These are phyloP conservation scores for Malassezia furfur DNA, from an alignment of 1,284 basidiomycete genomes.

Conservation along the genomic window DNA sequence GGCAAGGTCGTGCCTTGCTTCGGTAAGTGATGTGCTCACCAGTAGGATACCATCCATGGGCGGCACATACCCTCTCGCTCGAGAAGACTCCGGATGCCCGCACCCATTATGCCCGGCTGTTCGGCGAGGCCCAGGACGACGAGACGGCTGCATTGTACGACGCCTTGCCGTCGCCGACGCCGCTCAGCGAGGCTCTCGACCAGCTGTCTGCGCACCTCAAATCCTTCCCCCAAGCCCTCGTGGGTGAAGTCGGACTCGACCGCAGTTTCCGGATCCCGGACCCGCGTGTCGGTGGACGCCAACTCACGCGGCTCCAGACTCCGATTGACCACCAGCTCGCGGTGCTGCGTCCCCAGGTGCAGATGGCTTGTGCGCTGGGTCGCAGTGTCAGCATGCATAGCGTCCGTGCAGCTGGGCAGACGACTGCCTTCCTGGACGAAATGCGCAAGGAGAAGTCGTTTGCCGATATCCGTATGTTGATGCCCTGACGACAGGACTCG, in stretches of 20 bases:
- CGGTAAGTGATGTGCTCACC: slow-evolving; percentile 8
- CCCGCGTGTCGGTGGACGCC: slow-evolving; percentile 1
- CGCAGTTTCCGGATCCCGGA: slow-evolving; percentile 34
- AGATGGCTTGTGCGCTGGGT: slow-evolving; percentile 23
- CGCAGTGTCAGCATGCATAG: slow-evolving; percentile 42
- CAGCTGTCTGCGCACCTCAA: slow-evolving; percentile 22
- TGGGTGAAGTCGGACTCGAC: slow-evolving; percentile 44
- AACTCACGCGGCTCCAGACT: slow-evolving; percentile 30
- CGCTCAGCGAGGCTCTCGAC: slow-evolving; percentile 20
- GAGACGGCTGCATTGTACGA: slow-evolving; percentile 24
- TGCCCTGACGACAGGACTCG: slow-evolving; percentile 7
- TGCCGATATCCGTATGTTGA: neutral
- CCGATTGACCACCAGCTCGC: slow-evolving; percentile 36
- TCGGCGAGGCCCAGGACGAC: slow-evolving; percentile 14
- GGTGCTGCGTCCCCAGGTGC: slow-evolving; percentile 31
- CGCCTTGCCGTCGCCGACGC: slow-evolving; percentile 27
- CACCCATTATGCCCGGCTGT: slow-evolving; percentile 27
- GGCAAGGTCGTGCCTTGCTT: slow-evolving; percentile 27
- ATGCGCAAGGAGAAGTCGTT: slow-evolving; percentile 17
- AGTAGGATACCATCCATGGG: slow-evolving; percentile 39
- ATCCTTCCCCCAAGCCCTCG: slow-evolving; percentile 25
- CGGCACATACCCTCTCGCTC: slow-evolving; percentile 33
- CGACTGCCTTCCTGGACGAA: slow-evolving; percentile 22
- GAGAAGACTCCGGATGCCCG: slow-evolving; percentile 15
- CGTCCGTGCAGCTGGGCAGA: slow-evolving; percentile 34